Base-by-base conservation (phyloP, 176 grass and related monocot species). In the Rhynchospora breviuscula region DNA sequence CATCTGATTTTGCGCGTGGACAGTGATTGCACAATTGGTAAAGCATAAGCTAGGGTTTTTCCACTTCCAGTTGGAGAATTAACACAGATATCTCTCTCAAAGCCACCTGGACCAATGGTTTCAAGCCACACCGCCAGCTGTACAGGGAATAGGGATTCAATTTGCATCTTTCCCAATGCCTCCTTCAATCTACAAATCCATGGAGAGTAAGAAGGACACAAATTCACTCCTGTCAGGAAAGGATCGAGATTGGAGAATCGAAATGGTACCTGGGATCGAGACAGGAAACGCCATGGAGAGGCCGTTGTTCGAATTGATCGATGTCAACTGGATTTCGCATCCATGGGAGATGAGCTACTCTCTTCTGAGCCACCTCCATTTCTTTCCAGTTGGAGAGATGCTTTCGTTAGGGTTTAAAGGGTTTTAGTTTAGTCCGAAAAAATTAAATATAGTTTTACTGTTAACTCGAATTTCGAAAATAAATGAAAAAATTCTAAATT, bases 11-110 rank as follows among this genome's bases (percentile, higher is more conserved):
- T 90, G 75, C 59, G 63, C 22, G 62, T 82, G 7, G 87, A 85
- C 10, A 95, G 88, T 8, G 73, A 80, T 88, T 98, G 92, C 74
- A 98, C 92, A 5, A 95, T 95, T 15, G 95, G 92, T 76, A 98
- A 87, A 31, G 92, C 95, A 89, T 94, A 98, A 25, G 95, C 90
- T 81, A 98, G 89, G 44, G 95, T 98, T 62, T 98, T 98, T 44
- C 95, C 92, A 29, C 92, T 94, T 66, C 95, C 95, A 76, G 95
- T 98, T 8, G 95, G 95, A 64, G 95, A 98, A 44, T 98, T 98
- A 5, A 95, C 89, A 90, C 95, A 95, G 67, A 98, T 91, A 79
- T 98, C 95, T 64, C 92, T 92, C 82, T 98, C 89, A 80, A 98
- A 98, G 84, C 90, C 89, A 46, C 95, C 91, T 12, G 95, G 91